Conservation (phyloP, 345 rosid species). For the Pistacia integerrima region DNA sequence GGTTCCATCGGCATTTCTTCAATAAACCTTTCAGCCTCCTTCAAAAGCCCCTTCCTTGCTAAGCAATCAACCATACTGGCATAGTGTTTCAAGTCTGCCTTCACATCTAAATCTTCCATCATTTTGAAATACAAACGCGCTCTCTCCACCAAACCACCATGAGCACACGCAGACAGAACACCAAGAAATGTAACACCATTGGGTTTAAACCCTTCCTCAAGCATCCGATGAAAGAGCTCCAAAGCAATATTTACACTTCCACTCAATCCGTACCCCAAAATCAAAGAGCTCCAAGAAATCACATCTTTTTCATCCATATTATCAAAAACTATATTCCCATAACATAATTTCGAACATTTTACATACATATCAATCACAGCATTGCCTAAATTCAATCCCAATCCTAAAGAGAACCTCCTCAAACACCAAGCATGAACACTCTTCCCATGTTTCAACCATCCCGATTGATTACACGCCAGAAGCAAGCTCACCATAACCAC, state of each 20-base stretch:
- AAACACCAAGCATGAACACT: constrained; percentile 68
- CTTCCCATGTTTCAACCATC: constrained; percentile 56
- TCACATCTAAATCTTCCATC: constrained; percentile 44
- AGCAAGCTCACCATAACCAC: constrained; percentile 72
- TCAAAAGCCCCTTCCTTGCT: constrained; percentile 55
- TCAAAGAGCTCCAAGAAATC: constrained; percentile 69
- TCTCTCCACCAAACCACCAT: constrained; percentile 57
- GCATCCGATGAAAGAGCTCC: constrained; percentile 51
- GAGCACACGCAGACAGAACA: constrained; percentile 63
- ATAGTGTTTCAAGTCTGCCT: constrained; percentile 52
- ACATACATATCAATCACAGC: constrained; percentile 59
- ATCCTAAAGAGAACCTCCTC: constrained; percentile 34
- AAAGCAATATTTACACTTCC: constrained; percentile 40
- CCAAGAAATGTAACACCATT: constrained; percentile 71
- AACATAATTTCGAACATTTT: constrained; percentile 40
- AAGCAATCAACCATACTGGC: constrained; percentile 61
- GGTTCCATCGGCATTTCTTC: constrained; percentile 59
- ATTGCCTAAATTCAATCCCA: constrained; percentile 60
- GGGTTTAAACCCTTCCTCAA: constrained; percentile 34
- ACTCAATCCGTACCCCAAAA: constrained; percentile 56
- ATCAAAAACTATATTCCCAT: constrained; percentile 41
- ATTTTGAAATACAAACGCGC: constrained; percentile 41
- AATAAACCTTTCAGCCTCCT: constrained; percentile 59
- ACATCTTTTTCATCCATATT: constrained; percentile 52
- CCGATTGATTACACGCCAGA: constrained; percentile 50